phyloP scores from a whole-genome alignment of 345 rosid genomes.

The Eucalyptus sideroxylon region DNA sequence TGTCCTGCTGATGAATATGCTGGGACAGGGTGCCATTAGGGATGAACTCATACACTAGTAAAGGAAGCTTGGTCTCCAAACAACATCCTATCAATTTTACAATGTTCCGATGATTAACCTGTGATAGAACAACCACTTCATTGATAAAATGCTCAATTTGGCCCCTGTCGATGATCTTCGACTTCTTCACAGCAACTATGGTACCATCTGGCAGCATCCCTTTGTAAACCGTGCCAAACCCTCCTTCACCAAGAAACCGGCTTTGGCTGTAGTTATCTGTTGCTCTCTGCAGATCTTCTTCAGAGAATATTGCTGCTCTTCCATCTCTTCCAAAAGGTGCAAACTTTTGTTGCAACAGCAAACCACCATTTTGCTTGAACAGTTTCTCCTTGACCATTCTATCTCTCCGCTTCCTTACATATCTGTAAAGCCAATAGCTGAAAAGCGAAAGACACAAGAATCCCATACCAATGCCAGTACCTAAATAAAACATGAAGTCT shows the following conservation, averaged over 20 bases:
- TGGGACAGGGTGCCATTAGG: constrained; percentile 24
- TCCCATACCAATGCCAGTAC: not conserved
- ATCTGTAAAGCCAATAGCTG: not conserved
- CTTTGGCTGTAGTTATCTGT: constrained; percentile 17
- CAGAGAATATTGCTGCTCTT: constrained; percentile 13
- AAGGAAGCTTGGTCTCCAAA: constrained; percentile 30
- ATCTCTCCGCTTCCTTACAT: not conserved
- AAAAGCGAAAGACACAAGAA: not conserved
- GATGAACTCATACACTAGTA: constrained; percentile 25
- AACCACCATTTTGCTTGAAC: constrained; percentile 20
- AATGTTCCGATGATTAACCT: constrained; percentile 30
- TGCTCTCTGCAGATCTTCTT: constrained; percentile 22
- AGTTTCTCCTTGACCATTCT: not conserved
- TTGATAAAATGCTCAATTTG: constrained; percentile 35
- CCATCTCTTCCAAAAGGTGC: not conserved
- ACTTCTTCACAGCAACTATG: constrained; percentile 30
- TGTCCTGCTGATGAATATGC: constrained; percentile 10
- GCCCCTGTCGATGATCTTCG: constrained; percentile 12
- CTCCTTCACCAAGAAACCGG: constrained; percentile 26
- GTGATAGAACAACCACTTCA: constrained; percentile 27
- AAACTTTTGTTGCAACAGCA: constrained; percentile 15
- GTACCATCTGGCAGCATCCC: constrained; percentile 14
- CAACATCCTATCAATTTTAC: constrained; percentile 37
- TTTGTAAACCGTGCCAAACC: constrained; percentile 32
- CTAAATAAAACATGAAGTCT: not conserved